Base-by-base conservation (phyloP, 345 rosid species). In the Populus euphratica region DNA sequence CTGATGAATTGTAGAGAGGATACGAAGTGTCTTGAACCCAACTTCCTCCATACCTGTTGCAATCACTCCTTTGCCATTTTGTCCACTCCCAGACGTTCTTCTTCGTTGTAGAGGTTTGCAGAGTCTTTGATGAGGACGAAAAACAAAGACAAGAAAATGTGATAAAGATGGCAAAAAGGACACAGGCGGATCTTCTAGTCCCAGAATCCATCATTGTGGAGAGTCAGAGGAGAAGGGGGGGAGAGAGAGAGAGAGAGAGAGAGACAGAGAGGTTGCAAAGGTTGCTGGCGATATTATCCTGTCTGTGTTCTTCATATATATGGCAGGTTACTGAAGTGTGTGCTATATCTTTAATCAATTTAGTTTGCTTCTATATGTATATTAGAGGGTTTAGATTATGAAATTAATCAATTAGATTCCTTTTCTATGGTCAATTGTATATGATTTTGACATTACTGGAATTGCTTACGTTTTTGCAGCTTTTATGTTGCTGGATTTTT, bases 21-120 rank as follows among this genome's bases (percentile, higher is more conserved):
- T 87, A 90, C 63, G 91, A 87, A 25, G 41, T 8, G 77, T 94
- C 98, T 79, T 78, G 79, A 8, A 89, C 88, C 98, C 99, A 94
- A 36, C 81, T 87, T 59, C 98, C 99, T 82, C 81, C 76, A 67
- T 88, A 94, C 82, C 88, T 27, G 81, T 93, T 82, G 25, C 97
- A 92, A 8, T 6, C 33, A 25, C 23, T 27, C 47, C 1, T 43
- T 43, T 43, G 47, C 47, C 47, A 43, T 0, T 43, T 43, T 43
- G 11, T 43, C 14, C 14, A 3, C 14, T 43, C 47, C 47, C 47
- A 52, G 50, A 47, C 50, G n/a, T 52, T 52, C 59, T 52, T 52
- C 9, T 52, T 52, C 6, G 10, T 2, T 20, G 59, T 20, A 8
- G n/a, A 52, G 11, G 23, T 52, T 20, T 52, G 59, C 9, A 52